phyloP scores from a whole-genome alignment of 257 asterid genomes.

The Prunella vulgaris region DNA sequence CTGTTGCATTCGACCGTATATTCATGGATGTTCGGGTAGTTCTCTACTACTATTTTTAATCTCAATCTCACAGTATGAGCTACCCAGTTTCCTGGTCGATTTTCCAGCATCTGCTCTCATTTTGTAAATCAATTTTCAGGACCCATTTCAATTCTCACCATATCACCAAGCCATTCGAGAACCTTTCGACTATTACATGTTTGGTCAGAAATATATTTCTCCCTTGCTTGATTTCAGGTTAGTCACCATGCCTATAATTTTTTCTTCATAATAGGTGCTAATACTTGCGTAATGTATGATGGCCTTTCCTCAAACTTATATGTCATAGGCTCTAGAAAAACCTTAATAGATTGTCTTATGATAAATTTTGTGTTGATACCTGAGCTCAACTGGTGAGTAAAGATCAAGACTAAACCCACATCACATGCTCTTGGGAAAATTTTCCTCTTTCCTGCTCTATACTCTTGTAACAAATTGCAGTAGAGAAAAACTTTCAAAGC shows the following conservation, averaged over 20 bases:
- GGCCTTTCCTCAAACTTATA: neutral
- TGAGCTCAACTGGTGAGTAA: neutral
- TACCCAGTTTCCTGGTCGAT: neutral
- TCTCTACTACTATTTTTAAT: slow-evolving; percentile 9
- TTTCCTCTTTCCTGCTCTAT: neutral
- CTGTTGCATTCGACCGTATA: slow-evolving; percentile 66
- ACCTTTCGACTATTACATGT: slow-evolving; percentile 83
- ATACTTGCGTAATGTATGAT: neutral
- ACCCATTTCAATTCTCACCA: slow-evolving; percentile 69
- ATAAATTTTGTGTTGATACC: neutral
- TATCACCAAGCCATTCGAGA: slow-evolving; percentile 79
- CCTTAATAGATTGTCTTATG: neutral
- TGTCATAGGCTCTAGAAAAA: neutral
- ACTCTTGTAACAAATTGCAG: neutral
- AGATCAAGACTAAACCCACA: neutral
- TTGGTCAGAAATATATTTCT: slow-evolving; percentile 69
- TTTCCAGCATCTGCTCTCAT: neutral
- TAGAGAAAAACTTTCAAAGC: neutral
- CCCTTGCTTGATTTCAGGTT: slow-evolving; percentile 82
- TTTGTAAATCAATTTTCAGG: slow-evolving; percentile 46
- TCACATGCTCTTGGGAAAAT: neutral
- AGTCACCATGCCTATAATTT: slow-evolving; percentile 15
- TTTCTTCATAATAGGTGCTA: slow-evolving; percentile 3
- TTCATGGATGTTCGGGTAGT: slow-evolving; percentile 75
- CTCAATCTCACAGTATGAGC: slow-evolving; percentile 4